These are phyloP conservation scores for Myriangium duriaei DNA, from an alignment of 2,329 filamentous ascomycete species.

Conservation along the genomic window DNA sequence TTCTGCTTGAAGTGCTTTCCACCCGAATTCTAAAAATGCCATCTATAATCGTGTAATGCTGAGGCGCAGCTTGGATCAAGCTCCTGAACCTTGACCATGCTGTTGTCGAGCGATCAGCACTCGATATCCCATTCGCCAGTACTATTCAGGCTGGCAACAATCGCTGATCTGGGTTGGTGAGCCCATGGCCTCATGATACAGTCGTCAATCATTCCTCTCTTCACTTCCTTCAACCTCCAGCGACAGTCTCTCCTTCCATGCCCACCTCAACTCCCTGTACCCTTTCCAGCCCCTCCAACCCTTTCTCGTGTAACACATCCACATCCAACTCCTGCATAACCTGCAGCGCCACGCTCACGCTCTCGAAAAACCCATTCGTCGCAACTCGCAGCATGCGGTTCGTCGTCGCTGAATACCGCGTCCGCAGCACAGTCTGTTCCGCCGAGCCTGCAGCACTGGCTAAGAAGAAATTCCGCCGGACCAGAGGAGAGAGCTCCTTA, in stretches of 20 bases:
- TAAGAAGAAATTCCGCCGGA: slow-evolving; percentile 58
- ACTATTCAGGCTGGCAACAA: too few species aligned
- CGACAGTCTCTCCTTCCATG: slow-evolving; percentile 20
- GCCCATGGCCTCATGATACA: neutral
- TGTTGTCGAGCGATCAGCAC: too few species aligned
- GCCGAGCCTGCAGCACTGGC: slow-evolving; percentile 14
- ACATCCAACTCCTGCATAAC: slow-evolving; percentile 85
- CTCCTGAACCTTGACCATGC: too few species aligned
- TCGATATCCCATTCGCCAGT: too few species aligned
- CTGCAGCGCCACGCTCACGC: slow-evolving; percentile 66
- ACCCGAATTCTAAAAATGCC: too few species aligned
- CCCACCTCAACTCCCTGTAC: slow-evolving; percentile 27
- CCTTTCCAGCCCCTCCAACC: slow-evolving; percentile 28
- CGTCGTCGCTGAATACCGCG: slow-evolving; percentile 75
- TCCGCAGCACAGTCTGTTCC: slow-evolving; percentile 47
- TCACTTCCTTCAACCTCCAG: slow-evolving; percentile 13
- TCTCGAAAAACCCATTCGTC: slow-evolving; percentile 94
- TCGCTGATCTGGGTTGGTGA: neutral
- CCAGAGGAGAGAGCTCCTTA: slow-evolving; percentile 74
- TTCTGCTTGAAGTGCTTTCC: too few species aligned
- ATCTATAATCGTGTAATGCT: too few species aligned
- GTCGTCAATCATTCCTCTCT: too few species aligned
- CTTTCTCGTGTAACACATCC: slow-evolving; percentile 53
- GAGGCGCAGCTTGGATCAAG: too few species aligned
- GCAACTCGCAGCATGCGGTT: slow-evolving; percentile 94